These are phyloP conservation scores for Cochlearia excelsa DNA, from an alignment of 345 rosid genomes.

Conservation along the genomic window DNA sequence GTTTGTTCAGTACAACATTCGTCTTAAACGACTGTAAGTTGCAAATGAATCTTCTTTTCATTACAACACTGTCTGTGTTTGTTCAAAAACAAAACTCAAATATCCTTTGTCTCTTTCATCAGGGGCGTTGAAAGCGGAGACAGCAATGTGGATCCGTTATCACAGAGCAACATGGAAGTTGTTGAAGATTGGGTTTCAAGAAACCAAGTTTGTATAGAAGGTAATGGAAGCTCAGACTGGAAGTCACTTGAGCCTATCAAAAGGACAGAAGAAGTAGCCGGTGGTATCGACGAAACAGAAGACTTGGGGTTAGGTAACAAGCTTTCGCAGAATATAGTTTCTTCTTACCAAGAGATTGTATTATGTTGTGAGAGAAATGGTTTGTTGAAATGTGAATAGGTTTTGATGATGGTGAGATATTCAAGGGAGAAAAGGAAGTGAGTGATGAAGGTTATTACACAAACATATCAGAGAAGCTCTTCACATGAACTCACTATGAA, in stretches of 20 bases:
- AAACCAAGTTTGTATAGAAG: slow-evolving; percentile 50
- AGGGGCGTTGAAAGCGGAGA: slow-evolving; percentile 39
- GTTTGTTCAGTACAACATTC: slow-evolving; percentile 84
- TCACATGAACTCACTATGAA: slow-evolving; percentile 26
- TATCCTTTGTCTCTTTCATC: not conserved
- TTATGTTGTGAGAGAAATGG: not conserved
- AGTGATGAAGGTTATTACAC: slow-evolving; percentile 40
- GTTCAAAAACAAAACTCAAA: slow-evolving; percentile 20
- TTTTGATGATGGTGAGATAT: slow-evolving; percentile 75
- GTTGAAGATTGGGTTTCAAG: slow-evolving; percentile 77
- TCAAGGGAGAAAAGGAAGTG: slow-evolving; percentile 43
- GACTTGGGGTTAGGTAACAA: slow-evolving; percentile 61
- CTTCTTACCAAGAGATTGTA: not conserved
- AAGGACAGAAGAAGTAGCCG: slow-evolving; percentile 40
- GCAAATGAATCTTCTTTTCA: not conserved
- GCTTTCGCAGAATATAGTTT: not conserved
- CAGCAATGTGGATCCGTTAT: slow-evolving; percentile 46
- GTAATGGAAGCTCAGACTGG: slow-evolving; percentile 62
- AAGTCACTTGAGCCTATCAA: slow-evolving; percentile 51
- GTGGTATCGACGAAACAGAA: slow-evolving; percentile 54
- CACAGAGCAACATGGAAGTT: slow-evolving; percentile 41
- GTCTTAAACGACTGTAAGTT: slow-evolving; percentile 59
- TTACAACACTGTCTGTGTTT: not conserved
- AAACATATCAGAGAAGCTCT: slow-evolving; percentile 31
- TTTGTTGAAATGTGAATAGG: slow-evolving; percentile 47